Evolutionary conservation across 768 basidiomycete species (phyloP).

Genomic region (Phylloporus sp.): DNA sequence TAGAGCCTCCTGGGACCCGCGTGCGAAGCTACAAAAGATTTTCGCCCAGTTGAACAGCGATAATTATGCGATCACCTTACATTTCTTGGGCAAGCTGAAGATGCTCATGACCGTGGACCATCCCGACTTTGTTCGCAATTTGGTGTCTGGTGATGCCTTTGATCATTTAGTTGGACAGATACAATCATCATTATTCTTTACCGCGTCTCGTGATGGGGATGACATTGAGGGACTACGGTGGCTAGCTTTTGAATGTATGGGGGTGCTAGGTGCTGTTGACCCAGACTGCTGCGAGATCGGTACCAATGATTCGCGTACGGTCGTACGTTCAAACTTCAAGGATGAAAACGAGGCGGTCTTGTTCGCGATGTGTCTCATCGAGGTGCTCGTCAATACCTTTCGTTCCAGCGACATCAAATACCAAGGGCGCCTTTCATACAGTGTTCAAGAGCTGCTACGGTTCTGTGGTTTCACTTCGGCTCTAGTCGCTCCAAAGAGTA

Average conservation of each 20-base stretch:
- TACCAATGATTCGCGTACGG: slow-evolving; percentile 54
- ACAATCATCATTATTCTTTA: slow-evolving; percentile 60
- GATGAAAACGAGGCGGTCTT: slow-evolving; percentile 70
- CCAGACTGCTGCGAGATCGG: slow-evolving; percentile 86
- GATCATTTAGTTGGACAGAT: slow-evolving; percentile 69
- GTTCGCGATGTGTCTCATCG: slow-evolving; percentile 87
- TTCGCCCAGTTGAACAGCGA: slow-evolving; percentile 74
- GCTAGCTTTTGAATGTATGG: slow-evolving; percentile 85
- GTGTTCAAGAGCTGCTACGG: slow-evolving; percentile 84
- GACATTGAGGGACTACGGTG: slow-evolving; percentile 61
- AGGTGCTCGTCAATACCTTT: slow-evolving; percentile 86
- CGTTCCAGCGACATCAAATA: slow-evolving; percentile 90
- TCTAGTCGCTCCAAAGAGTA: slow-evolving; percentile 56
- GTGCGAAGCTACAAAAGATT: slow-evolving; percentile 57
- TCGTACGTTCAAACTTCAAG: slow-evolving; percentile 75
- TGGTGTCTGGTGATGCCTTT: slow-evolving; percentile 85
- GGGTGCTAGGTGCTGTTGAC: slow-evolving; percentile 89
- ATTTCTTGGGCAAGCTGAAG: slow-evolving; percentile 75
- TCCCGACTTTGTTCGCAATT: slow-evolving; percentile 48
- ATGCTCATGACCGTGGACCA: slow-evolving; percentile 52
- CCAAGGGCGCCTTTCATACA: slow-evolving; percentile 83
- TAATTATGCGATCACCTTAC: slow-evolving; percentile 71
- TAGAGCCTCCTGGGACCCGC: slow-evolving; percentile 49
- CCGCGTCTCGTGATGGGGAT: slow-evolving; percentile 77
- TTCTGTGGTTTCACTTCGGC: slow-evolving; percentile 83